A percentile compares a stretch with the other conserved stretches of the same genome.
Conservation (phyloP, 2,329 filamentous ascomycete genomes). For the Calonectria crousiana region DNA sequence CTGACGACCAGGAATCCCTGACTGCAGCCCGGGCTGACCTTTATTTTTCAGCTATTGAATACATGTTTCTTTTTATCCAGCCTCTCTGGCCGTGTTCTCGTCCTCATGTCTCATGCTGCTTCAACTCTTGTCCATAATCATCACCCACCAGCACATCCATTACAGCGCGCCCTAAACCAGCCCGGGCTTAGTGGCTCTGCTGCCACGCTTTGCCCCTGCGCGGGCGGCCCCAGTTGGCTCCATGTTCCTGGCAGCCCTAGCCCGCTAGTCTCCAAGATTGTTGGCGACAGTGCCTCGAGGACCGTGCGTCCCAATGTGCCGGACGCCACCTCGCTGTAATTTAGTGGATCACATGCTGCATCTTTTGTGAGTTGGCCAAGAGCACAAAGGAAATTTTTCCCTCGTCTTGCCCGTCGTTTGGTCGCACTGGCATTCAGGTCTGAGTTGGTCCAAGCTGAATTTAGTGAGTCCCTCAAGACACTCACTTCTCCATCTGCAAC, state of each 20-base stretch:
- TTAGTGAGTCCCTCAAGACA: neutral
- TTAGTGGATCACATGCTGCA: constrained; percentile 1
- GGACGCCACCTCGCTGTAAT: neutral
- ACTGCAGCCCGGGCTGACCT: neutral
- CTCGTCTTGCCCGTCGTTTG: neutral
- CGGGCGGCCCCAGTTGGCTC: neutral
- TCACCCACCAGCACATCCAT: neutral
- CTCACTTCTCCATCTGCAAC: neutral
- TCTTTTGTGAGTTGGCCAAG: neutral
- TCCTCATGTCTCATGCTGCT: neutral
- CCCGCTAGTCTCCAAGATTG: neutral
- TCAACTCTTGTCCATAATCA: neutral
- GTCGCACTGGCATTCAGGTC: neutral
- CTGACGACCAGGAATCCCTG: constrained; percentile 1
- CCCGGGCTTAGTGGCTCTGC: neutral
- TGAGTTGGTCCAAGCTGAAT: neutral
- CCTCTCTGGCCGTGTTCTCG: neutral
- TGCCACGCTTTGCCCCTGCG: constrained; percentile 7
- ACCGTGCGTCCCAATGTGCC: constrained; percentile 3
- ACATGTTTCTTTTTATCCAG: neutral
- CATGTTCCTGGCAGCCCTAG: constrained; percentile 3
- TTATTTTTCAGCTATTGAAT: neutral
- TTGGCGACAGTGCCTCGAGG: neutral
- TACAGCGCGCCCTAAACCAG: neutral
- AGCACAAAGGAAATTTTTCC: neutral